Base-by-base conservation (phyloP, 306 rosid species). In the Prosopis cineraria region DNA sequence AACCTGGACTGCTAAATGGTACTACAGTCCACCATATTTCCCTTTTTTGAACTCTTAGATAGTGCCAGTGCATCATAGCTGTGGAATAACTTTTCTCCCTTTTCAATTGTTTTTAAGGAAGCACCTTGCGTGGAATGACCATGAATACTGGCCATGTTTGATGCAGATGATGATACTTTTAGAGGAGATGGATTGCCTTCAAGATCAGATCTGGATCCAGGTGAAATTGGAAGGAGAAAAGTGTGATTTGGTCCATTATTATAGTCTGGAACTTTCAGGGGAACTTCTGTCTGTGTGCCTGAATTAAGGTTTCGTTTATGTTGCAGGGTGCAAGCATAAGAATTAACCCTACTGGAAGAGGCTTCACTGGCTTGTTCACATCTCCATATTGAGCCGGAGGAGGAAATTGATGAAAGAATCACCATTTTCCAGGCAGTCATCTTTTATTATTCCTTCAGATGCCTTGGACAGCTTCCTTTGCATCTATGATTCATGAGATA, bases 81-180 rank as follows among this genome's bases (percentile, higher is more conserved):
- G 50, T 20, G 33, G 69, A 70, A 66, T 62, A 66, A 47, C 45
- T 73, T 79, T 14, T 79, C 88, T 60, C 79, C 79, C 55, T 70
- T 85, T 52, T 53, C 85, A 27, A 70, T 82, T 70, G 55, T 74
- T 65, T 74, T 69, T 55, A 72, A 62, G 25, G 50, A n/a, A 60
- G 87, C 82, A 77, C 75, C 70, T 39, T 82, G 88, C 56, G 74
- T 59, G 48, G 76, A 69, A 66, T 55, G 80, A 70, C 69, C 79
- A 50, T 34, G 82, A 73, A 82, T 73, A 60, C 79, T 71, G 41
- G 83, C 86, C 68, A 66, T 48, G 80, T 85, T 84, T 56, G 93
- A 85, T 30, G 70, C 75, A 75, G 71, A 81, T 7, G 88, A 85
- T 31, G 88, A 72, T 78, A 80, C 91, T 85, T 84, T 85, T n/a